Evolutionary conservation across 2,329 filamentous ascomycete genomes (phyloP), one percentile per base, ranked within the genome.

Genomic region (Drechslerella dactyloides): DNA sequence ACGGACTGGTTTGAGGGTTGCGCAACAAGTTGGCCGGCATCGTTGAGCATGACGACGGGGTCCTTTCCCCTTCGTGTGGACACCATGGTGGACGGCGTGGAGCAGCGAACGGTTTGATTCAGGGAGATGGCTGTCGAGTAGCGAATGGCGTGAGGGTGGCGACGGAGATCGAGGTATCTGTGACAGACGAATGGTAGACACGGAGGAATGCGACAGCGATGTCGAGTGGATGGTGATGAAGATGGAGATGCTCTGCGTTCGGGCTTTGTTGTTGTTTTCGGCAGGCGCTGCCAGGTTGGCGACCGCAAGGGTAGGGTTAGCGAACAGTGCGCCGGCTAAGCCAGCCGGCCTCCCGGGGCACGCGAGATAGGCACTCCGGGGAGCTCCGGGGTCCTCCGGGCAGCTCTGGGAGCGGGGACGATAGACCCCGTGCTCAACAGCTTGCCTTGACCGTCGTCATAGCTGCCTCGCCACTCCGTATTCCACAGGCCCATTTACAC

Each of bases 391-490:
- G n/a, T n/a, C n/a, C n/a, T n/a, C 44, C 11, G 44, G 44, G 5
- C 44, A 10, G 11, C n/a, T 21, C 15, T 17, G 15, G 15, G 19
- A 15, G 58, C 58, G 50, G 58, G 58, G 58, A 19, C 51, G 40
- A 40, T 19, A 52, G 30, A 24, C n/a, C 15, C 50, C 23, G n/a
- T 48, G 55, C 55, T 48, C 37, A n/a, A 35, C 21, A 50, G 42
- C 44, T 59, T 42, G 37, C 4, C n/a, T 59, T 51, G 42, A 37
- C 57, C 33, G 15, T 44, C 48, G 58, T 62, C 58, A 62, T 62
- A 62, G 15, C 50, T 62, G 21, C 48, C 44, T 2, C n/a, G 33
- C 17, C 24, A 37, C 27, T 24, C 21, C 17, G 13, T 11, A 40
- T 51, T 51, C 19, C 46, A 4, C 13, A 21, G 42, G 19, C 6